These are phyloP conservation scores for Potentilla sterilis DNA, from an alignment of 306 rosid genomes.

Conservation along the genomic window DNA sequence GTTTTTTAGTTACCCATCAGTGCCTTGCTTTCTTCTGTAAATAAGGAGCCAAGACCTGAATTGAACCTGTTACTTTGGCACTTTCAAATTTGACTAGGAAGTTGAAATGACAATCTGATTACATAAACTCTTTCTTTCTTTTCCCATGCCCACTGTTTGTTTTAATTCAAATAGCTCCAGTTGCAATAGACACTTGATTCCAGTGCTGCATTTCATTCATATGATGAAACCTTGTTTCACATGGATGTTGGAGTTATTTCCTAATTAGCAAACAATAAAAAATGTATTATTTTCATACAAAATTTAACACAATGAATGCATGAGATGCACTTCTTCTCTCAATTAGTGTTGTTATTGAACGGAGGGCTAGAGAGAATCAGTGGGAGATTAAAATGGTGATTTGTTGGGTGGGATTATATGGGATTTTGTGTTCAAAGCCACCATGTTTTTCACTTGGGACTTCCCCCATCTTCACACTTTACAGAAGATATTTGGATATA, in stretches of 20 bases:
- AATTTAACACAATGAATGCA: no score
- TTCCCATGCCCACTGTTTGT: background rate
- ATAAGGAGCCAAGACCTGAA: background rate
- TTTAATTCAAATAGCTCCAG: background rate
- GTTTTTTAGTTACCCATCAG: background rate
- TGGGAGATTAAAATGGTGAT: no score
- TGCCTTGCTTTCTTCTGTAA: background rate
- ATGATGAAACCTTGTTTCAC: background rate
- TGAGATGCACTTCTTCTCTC: no score
- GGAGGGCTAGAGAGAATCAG: no score
- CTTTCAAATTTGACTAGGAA: background rate
- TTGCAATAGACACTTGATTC: background rate
- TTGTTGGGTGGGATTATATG: no score
- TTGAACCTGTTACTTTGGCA: background rate
- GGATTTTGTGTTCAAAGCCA: no score
- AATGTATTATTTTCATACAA: background rate
- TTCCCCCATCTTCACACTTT: constrained; percentile 23
- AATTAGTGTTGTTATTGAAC: no score
- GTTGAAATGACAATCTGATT: background rate
- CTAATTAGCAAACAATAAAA: background rate
- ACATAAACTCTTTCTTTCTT: background rate
- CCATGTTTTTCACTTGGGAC: constrained; percentile 29
- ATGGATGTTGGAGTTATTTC: background rate
- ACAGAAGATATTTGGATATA: constrained; percentile 20
- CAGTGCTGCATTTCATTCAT: background rate